A percentile compares a stretch with the other conserved stretches of the same genome.
These are phyloP conservation scores for Anthoceros angustus DNA, from an alignment of 225 moss, liverwort and hornwort species.

Conservation along the genomic window DNA sequence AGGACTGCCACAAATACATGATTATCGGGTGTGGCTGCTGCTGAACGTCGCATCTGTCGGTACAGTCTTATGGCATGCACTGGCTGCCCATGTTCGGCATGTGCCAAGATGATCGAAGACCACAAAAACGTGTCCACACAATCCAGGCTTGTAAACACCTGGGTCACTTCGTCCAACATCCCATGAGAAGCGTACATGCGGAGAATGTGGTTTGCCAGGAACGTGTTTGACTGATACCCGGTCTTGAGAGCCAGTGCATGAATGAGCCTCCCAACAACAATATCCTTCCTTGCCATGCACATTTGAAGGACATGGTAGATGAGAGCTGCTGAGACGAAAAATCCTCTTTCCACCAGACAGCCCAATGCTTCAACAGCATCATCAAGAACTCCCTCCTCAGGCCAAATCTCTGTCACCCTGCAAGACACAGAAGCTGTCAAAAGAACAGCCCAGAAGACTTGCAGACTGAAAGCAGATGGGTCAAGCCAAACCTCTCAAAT, in stretches of 20 bases:
- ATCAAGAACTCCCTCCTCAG: neutral
- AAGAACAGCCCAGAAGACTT: no score
- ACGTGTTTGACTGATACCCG: neutral
- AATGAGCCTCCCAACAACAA: neutral
- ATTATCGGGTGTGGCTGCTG: neutral
- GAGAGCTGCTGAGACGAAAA: neutral
- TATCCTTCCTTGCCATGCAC: neutral
- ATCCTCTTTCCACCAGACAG: neutral
- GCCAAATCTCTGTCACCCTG: no score
- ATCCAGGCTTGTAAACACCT: neutral
- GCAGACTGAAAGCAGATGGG: no score
- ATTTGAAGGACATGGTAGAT: neutral
- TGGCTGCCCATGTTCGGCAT: neutral
- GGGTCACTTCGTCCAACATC: neutral
- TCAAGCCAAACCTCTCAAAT: no score
- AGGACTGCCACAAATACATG: neutral
- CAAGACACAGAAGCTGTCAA: no score
- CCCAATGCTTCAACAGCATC: neutral
- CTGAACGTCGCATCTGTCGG: neutral
- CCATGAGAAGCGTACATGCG: constrained; percentile 3
- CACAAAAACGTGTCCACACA: neutral
- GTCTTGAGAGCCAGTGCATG: neutral
- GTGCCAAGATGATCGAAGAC: neutral
- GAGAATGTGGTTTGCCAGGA: neutral
- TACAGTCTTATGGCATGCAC: neutral